Base-by-base conservation (phyloP, 176 grass and related monocot species). In the Oryza brachyantha region DNA sequence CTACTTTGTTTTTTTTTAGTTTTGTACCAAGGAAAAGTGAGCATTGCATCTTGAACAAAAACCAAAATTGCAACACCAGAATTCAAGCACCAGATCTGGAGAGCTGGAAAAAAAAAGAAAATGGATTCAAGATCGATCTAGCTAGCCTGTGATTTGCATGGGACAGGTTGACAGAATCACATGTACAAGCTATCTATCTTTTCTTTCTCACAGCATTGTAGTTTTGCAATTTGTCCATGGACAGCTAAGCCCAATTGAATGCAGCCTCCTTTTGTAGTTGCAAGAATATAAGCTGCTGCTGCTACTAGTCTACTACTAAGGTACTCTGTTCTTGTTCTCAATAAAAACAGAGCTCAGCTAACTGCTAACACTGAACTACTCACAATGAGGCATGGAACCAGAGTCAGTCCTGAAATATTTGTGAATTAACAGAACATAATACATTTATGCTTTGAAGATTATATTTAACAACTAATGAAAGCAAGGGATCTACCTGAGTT, bases 201-300 rank as follows among this genome's bases (percentile, higher is more conserved):
- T 25, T 12, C 63, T 41, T 26, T 17, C 72, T 27, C 38, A 61
- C 19, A 29, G 40, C 72, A 61, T 34, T 61, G 38, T 38, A n/a
- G n/a, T 14, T 17, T 11, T 42, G 42, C 19, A 27, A 22, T 5
- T 35, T 35, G 62, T 21, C 12, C 28, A 46, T 11, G 26, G 48
- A 74, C 70, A 68, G 54, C 48, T 57, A 57, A 57, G 52, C 21
- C 2, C 37, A 39, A 60, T 75, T 83, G 2, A 88, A 88, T 84
- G 80, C 80, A 29, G 35, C 35, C 10, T n/a, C 21, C 1, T 42
- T 52, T 61, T 63, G 75, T 40, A 66, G 61, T 35, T 63, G 70
- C 70, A 70, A 5, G 31, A 32, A 32, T 32, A 4, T 32, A 32
- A 2, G 52, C 34, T 16, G 31, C 34, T 29, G 31, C 63, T n/a